Conservation (phyloP, 805 yeast species). For the Yarrowia sp. region DNA sequence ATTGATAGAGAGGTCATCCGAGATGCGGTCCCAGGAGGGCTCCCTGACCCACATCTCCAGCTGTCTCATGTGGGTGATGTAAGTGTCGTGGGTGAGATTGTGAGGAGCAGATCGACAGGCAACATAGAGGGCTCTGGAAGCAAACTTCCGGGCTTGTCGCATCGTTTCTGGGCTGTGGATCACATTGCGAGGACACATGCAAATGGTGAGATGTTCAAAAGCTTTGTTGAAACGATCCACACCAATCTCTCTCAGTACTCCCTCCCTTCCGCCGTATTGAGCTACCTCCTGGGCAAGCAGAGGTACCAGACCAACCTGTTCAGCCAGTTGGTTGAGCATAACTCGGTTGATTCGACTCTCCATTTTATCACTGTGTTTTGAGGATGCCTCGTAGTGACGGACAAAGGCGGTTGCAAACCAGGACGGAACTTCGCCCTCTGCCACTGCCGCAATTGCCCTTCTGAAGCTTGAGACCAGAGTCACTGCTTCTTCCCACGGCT, state of each 20-base stretch:
- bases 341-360: not conserved
- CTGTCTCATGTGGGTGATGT: not conserved
- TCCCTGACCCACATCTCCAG: not conserved
- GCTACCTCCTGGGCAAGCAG: slow-evolving; percentile 2
- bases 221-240: not conserved
- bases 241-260: not conserved
- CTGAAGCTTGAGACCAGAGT: not conserved
- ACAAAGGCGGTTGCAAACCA: not conserved
- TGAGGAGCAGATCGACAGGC: slow-evolving; percentile 15
- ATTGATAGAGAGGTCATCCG: not conserved
- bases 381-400: not conserved
- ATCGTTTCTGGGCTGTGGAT: not conserved
- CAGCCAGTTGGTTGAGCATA: not conserved
- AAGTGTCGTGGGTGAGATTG: slow-evolving; percentile 7
- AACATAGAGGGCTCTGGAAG: slow-evolving; percentile 15
- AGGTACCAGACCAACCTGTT: slow-evolving; percentile 1
- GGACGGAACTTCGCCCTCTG: not conserved
- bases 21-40: not conserved
- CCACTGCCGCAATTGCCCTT: not conserved
- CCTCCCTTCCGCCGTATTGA: not conserved
- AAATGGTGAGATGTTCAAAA: not conserved
- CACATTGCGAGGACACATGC: not conserved
- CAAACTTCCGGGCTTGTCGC: slow-evolving; percentile 1
- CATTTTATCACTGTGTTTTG: not conserved
- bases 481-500: not conserved